Evolutionary conservation across 176 grass and related monocot species (phyloP), one percentile per base, ranked within the genome.

Genomic region (Dactylis glomerata): DNA sequence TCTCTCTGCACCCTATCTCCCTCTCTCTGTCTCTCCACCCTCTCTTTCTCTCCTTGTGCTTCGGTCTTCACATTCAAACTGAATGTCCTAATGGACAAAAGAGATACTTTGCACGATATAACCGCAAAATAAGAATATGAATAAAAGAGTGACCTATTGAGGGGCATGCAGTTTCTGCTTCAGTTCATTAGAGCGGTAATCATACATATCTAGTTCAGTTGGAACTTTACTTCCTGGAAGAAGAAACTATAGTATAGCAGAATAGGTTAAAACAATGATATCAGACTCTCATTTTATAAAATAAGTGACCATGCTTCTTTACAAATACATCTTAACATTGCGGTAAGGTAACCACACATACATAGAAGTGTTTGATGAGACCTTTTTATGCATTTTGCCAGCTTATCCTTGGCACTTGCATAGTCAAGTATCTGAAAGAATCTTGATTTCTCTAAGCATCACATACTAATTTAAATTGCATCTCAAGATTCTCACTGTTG

Each of bases 331-430:
- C 42, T 45, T 54, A 34, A 79, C 52, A 84, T 37, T 57, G 3
- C 15, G 52, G 30, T 22, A 83, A 77, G 64, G 8, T 50, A 81
- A 78, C 80, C n/a, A n/a, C n/a, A n/a, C n/a, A 50, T 92, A 97
- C 95, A 79, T 92, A 81, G 63, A 97, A 87, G 78, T 94, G 94
- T 82, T 97, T 97, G 50, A 92, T 90, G 5, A 15, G 5, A 17
- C 84, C 94, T 94, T 92, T 92, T 61, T 92, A 91, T 61, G 92
- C 90, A 66, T 90, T 92, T 88, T 97, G 92, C 95, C 95, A 97
- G 68, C 92, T 92, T 86, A 97, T 94, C 49, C 95, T 92, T 17
- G 94, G 92, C 45, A 97, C 92, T 54, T 94, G 92, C 50, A 97
- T 77, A 52, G 95, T 92, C 84, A 94, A 88, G 61, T 97, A 97